These are phyloP conservation scores for Pneumocystis wakefieldiae DNA, from an alignment of 1,139 yeast species.

Conservation along the genomic window DNA sequence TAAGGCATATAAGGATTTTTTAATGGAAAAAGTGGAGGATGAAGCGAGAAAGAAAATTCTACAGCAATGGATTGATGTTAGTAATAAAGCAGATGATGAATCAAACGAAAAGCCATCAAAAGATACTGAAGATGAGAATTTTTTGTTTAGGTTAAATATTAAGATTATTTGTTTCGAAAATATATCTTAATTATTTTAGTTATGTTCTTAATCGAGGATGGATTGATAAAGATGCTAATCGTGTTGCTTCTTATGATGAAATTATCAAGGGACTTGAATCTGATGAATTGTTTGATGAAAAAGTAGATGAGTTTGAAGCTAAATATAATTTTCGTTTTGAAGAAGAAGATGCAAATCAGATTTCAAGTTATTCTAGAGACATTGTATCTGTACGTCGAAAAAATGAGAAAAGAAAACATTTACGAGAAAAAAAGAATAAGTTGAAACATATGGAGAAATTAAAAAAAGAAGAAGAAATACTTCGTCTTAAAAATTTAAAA, in stretches of 20 bases:
- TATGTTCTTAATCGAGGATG: slow-evolving; percentile 10
- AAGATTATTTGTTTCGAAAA: not conserved
- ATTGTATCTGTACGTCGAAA: slow-evolving; percentile 72
- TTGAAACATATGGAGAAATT: slow-evolving; percentile 37
- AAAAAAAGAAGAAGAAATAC: slow-evolving; percentile 46
- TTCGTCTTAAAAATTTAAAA: slow-evolving; percentile 60
- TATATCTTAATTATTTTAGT: not conserved
- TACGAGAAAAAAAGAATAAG: slow-evolving; percentile 57
- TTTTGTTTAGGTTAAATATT: slow-evolving; percentile 10
- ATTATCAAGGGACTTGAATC: slow-evolving; percentile 39
- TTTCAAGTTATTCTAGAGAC: slow-evolving; percentile 90
- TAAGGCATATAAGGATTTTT: slow-evolving; percentile 10
- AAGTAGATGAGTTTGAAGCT: slow-evolving; percentile 77
- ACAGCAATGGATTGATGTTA: slow-evolving; percentile 41
- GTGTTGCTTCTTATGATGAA: slow-evolving; percentile 25
- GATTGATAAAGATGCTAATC: slow-evolving; percentile 11
- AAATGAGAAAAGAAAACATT: slow-evolving; percentile 60
- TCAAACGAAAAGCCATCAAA: not conserved
- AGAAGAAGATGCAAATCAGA: slow-evolving; percentile 68
- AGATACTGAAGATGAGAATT: slow-evolving; percentile 7
- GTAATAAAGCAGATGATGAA: slow-evolving; percentile 2
- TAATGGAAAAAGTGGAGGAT: slow-evolving; percentile 17
- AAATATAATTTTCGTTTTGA: slow-evolving; percentile 93
- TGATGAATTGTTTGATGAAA: slow-evolving; percentile 81
- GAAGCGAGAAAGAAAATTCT: slow-evolving; percentile 53